These are phyloP conservation scores for Eucalyptus globulus DNA, from an alignment of 345 rosid genomes.

Conservation along the genomic window DNA sequence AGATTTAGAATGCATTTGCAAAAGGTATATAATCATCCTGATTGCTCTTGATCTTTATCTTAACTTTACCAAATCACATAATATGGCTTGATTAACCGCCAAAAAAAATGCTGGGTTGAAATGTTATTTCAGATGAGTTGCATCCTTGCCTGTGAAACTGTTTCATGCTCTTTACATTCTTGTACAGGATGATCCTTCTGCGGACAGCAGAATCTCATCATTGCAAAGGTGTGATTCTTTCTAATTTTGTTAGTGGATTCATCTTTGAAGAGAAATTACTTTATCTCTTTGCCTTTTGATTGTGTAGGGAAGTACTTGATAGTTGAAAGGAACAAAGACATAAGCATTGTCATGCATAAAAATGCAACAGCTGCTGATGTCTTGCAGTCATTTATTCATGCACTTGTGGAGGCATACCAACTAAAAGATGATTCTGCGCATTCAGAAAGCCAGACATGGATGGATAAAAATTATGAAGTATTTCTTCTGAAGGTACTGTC, in stretches of 20 bases:
- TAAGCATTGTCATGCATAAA: constrained; percentile 49
- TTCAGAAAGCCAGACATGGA: constrained; percentile 63
- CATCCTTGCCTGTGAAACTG: background rate
- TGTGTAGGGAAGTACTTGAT: constrained; percentile 54
- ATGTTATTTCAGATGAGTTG: background rate
- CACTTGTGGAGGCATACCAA: constrained; percentile 37
- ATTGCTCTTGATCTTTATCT: background rate
- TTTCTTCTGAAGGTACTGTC: constrained; percentile 54
- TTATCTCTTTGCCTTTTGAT: background rate
- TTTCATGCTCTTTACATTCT: background rate
- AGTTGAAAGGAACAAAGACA: constrained; percentile 31
- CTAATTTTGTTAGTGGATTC: background rate
- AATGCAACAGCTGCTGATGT: constrained; percentile 46
- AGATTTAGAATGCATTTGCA: background rate
- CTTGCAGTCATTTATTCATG: constrained; percentile 68
- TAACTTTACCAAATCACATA: background rate
- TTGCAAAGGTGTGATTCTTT: constrained; percentile 25
- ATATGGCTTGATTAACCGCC: background rate
- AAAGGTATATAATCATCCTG: background rate
- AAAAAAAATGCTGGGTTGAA: background rate
- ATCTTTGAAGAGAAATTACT: background rate
- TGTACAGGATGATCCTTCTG: constrained; percentile 32
- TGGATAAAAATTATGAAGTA: constrained; percentile 47
- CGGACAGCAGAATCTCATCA: constrained; percentile 18
- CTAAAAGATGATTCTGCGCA: constrained; percentile 2